phyloP scores from a whole-genome alignment of 768 basidiomycete genomes.

The Boletus sensibilis region DNA sequence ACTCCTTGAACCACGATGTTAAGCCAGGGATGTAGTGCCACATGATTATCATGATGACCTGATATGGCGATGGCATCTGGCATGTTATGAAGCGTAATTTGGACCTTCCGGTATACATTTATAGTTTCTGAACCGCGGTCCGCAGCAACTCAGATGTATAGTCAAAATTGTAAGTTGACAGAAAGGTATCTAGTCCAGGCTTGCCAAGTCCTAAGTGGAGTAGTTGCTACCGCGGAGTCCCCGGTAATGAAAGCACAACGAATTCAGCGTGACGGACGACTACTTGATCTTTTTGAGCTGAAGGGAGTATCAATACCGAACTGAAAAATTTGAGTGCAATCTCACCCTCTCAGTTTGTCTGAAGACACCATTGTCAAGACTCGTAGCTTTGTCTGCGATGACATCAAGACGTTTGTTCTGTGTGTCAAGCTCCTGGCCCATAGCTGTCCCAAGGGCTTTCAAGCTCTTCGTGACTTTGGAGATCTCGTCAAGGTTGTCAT shows the following conservation, averaged over 20 bases:
- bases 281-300: conserved; percentile 66
- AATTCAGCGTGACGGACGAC: neutral
- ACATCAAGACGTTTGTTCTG: conserved; percentile 81
- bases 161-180: neutral
- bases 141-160: neutral
- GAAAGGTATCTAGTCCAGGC: conserved; percentile 21
- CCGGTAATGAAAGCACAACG: neutral
- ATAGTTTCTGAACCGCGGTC: neutral
- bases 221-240: neutral
- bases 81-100: too few relatives aligned
- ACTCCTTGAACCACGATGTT: too few relatives aligned
- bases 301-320: conserved; percentile 7
- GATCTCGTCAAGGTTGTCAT: conserved; percentile 88
- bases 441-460: conserved; percentile 74
- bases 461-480: conserved; percentile 71
- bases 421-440: conserved; percentile 83
- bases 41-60: neutral
- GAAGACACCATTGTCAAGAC: conserved; percentile 71
- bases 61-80: too few relatives aligned
- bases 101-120: neutral
- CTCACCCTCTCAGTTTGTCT: conserved; percentile 78
- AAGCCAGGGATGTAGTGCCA: neutral
- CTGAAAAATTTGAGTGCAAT: conserved; percentile 24
- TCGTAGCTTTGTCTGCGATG: conserved; percentile 76
- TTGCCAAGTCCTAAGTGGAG: neutral